Evolutionary conservation across 164 flowering plant species (phyloP), one percentile per base, ranked within the genome.

Genomic region (Hamamelis virginiana): DNA sequence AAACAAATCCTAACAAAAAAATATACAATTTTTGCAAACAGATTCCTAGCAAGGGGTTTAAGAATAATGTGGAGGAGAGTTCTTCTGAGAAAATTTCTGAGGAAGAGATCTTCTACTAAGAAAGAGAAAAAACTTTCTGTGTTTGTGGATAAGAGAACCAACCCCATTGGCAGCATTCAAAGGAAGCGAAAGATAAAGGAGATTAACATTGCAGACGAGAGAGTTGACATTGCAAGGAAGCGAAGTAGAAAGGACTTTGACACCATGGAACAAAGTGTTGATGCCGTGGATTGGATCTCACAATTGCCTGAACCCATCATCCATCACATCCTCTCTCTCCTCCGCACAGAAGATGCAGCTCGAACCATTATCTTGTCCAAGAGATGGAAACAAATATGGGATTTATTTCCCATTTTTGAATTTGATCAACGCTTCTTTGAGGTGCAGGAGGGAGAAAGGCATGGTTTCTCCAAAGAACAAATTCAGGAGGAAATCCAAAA

Each of bases 301-400:
- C 55, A 69, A 5, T 66, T 80, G 74, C 83, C 80, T 3, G 80
- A 76, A n/a, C 66, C 38, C 25, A 41, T 77, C 41, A 57, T 77
- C 51, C 78, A 74, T 59, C 59, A 66, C 12, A 80, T 80, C 26
- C 59, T 80, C 13, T 62, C 68, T 43, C 41, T 68, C 60, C 67
- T 79, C 0, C 75, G 27, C 22, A 41, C 73, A 18, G 62, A 74
- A 61, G 83, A 77, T 25, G 72, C 64, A 12, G 69, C 60, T 2
- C 74, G 80, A 56, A 69, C 80, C 46, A 72, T 74, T 48, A 19
- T 75, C 25, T 55, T 77, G 65, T 80, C 80, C 1, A 80, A 77
- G 66, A 77, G 45, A 38, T 80, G 83, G 83, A 66, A 72, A 67
- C 22, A 50, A 0, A 26, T 57, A 4, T 74, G 74, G 65, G 43